These are phyloP conservation scores for Stentor roeselii DNA, from an alignment of 73 alveolate genomes.

Conservation along the genomic window DNA sequence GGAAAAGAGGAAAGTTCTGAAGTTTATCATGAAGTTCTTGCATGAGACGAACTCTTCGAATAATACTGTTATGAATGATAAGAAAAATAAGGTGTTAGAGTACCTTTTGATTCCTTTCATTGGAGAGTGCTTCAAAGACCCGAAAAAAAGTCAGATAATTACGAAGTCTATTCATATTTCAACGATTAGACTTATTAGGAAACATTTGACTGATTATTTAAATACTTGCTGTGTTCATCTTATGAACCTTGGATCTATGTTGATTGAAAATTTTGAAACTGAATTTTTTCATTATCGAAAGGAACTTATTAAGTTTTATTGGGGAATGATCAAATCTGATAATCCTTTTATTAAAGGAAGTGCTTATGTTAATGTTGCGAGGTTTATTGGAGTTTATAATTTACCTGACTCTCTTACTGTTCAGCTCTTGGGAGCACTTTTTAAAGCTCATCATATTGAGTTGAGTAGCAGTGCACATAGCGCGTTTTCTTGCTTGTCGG, in stretches of 20 bases:
- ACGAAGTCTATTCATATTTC: slow-evolving; percentile 5
- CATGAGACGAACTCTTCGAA: background rate
- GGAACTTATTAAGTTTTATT: slow-evolving; percentile 14
- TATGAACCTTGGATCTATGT: slow-evolving; percentile 12
- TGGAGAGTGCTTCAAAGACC: background rate
- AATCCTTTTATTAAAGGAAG: slow-evolving; percentile 26
- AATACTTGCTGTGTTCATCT: slow-evolving; percentile 21
- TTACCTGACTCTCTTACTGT: slow-evolving; percentile 8
- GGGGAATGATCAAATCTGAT: slow-evolving; percentile 27
- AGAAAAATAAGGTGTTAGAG: background rate
- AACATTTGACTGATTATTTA: slow-evolving; percentile 13
- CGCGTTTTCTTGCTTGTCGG: background rate
- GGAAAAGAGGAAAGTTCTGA: background rate
- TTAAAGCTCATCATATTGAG: slow-evolving; percentile 19
- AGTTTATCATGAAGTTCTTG: background rate
- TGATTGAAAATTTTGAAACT: background rate
- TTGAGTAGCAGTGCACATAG: background rate
- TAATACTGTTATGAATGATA: no score
- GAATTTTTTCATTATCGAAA: slow-evolving; percentile 16
- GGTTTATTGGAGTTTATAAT: slow-evolving; percentile 15
- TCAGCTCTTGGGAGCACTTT: slow-evolving; percentile 16
- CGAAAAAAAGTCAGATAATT: background rate
- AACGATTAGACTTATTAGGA: slow-evolving; percentile 14
- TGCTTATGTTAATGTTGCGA: slow-evolving; percentile 26
- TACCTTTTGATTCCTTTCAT: background rate